Evolutionary conservation across 345 rosid species (phyloP), one percentile per base, ranked within the genome.

Genomic region (Litchi chinensis): DNA sequence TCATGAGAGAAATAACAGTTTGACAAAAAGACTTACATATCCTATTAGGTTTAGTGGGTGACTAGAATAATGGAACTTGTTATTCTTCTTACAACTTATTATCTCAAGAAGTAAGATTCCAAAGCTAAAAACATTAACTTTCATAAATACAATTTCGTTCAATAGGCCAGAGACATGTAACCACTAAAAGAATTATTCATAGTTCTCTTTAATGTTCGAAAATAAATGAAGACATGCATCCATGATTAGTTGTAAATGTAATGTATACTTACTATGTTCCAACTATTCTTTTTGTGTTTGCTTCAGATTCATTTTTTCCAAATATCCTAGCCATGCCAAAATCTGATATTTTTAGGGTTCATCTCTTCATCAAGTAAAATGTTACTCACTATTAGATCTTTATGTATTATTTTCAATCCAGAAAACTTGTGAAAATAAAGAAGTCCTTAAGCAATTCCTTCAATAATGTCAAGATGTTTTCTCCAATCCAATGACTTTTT

Each of bases 401-500:
- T 44, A 21, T 69, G 72, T 9, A 68, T 41, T n/a, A 76, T 43
- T 67, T 56, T 67, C 37, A 76, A 39, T 76, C 73, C 54, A 12
- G 79, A 76, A 37, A 67, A 67, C n/a, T 76, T 76, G 24, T 76
- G 79, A 12, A 76, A 73, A n/a, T 76, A 76, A 21, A 76, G 57
- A 13, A 69, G 56, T 21, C 56, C 39, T 22, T 44, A 57, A 69
- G 54, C 72, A 5, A 69, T 69, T 8, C 72, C 37, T 11, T 41
- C 54, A 1, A 69, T 69, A 7, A 69, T 41, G 8, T 22, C 13
- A 7, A 44, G 5, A 8, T 32, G 39, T 69, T 43, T 21, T 22
- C 11, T 21, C 72, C 72, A 44, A 69, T 69, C 18, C 7, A 76
- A 39, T 22, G 21, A 26, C 28, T 0, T 26, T 26, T 26, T 26